phyloP scores from a whole-genome alignment of 176 grass and related monocot species.

The Paspalum notatum region DNA sequence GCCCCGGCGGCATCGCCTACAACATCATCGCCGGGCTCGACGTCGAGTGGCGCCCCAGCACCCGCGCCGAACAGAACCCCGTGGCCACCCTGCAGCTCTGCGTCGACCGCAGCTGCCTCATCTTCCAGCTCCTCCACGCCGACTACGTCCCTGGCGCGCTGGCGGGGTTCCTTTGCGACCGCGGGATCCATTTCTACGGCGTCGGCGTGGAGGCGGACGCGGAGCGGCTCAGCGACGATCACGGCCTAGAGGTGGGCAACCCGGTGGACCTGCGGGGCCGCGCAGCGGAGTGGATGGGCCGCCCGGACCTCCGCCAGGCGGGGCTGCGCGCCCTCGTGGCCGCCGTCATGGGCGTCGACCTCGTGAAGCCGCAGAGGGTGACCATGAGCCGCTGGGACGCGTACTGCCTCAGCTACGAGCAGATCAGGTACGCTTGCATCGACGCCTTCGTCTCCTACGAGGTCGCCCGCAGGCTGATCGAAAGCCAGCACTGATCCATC shows the following conservation, averaged over 20 bases:
- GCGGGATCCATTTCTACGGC: slow-evolving; percentile 47
- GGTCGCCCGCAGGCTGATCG: slow-evolving; percentile 50
- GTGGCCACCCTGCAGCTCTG: slow-evolving; percentile 67
- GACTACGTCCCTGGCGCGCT: slow-evolving; percentile 50
- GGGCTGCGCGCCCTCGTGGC: slow-evolving; percentile 42
- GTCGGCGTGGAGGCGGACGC: slow-evolving; percentile 47
- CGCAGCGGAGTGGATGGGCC: slow-evolving; percentile 31
- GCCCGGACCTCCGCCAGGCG: slow-evolving; percentile 44
- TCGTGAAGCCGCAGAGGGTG: slow-evolving; percentile 46
- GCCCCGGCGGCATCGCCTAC: background rate
- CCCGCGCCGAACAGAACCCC: slow-evolving; percentile 30
- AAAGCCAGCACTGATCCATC: background rate
- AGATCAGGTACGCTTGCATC: slow-evolving; percentile 53
- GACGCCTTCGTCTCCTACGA: slow-evolving; percentile 66
- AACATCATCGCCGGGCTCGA: slow-evolving; percentile 59
- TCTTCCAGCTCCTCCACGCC: slow-evolving; percentile 72
- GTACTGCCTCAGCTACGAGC: slow-evolving; percentile 28
- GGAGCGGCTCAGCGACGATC: slow-evolving; percentile 41
- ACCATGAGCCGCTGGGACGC: slow-evolving; percentile 65
- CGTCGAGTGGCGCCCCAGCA: slow-evolving; percentile 68
- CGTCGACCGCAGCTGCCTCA: slow-evolving; percentile 63
- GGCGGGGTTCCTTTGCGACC: slow-evolving; percentile 42
- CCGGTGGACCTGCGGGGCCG: slow-evolving; percentile 44
- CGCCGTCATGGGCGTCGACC: slow-evolving; percentile 38
- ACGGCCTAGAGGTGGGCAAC: slow-evolving; percentile 22